Percentiles rank a stretch among this genome's conserved stretches.
Conservation (phyloP, 768 basidiomycete genomes). For the Suillus lakei region DNA sequence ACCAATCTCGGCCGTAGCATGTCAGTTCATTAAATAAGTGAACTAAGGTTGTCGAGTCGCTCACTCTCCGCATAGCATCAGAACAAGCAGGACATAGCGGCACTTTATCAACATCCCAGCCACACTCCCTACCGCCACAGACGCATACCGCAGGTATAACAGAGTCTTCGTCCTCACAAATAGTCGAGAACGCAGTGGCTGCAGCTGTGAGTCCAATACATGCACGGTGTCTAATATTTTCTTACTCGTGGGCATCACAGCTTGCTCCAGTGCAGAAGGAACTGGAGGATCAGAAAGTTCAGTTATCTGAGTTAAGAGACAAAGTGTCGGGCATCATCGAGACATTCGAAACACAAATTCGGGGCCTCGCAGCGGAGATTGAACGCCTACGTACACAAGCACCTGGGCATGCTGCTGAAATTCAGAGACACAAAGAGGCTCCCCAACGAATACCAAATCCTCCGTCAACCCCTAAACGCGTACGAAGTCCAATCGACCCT, state of each 20-base stretch:
- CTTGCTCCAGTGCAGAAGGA: constrained; percentile 57
- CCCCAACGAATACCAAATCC: constrained; percentile 31
- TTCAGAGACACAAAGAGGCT: constrained; percentile 17
- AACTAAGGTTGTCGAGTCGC: neutral
- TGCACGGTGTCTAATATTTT: neutral
- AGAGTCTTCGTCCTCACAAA: neutral
- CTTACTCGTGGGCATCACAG: constrained; percentile 33
- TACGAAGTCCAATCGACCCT: constrained; percentile 32
- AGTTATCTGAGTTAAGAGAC: constrained; percentile 42
- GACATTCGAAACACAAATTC: constrained; percentile 43
- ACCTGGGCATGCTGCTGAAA: constrained; percentile 12
- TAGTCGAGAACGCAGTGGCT: constrained; percentile 23
- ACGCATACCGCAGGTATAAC: neutral
- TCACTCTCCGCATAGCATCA: constrained; percentile 4
- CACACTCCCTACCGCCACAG: neutral
- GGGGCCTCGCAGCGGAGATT: constrained; percentile 40
- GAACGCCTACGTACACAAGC: constrained; percentile 32
- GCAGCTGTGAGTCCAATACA: constrained; percentile 32
- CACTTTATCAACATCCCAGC: neutral
- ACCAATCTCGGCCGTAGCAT: too few relatives aligned
- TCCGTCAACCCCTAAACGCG: constrained; percentile 39
- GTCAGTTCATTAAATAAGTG: neutral
- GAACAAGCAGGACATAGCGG: neutral
- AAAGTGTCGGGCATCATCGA: constrained; percentile 34
- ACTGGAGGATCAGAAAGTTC: constrained; percentile 49